phyloP scores from a whole-genome alignment of 192 early-diverging fungal genomes.

The Globomyces pollinis-pini region DNA sequence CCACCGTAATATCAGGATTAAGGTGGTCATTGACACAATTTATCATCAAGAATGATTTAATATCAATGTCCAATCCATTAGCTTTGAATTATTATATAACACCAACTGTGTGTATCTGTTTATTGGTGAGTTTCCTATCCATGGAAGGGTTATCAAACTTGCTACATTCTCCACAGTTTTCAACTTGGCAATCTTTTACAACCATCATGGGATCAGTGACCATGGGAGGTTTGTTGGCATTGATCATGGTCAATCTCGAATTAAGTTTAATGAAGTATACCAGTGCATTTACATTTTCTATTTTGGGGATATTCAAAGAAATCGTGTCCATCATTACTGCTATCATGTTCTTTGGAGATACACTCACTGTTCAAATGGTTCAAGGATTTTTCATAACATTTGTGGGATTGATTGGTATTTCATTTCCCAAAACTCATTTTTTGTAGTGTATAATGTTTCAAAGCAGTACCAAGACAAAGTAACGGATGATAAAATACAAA shows the following conservation, averaged over 20 bases:
- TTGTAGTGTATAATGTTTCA: no score
- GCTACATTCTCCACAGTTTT: conserved; percentile 42
- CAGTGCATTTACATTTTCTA: conserved; percentile 75
- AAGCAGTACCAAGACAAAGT: no score
- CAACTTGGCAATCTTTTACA: conserved; percentile 14
- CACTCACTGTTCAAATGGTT: conserved; percentile 63
- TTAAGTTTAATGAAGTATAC: conserved; percentile 75
- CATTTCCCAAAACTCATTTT: no score
- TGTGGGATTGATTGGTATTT: conserved; percentile 58
- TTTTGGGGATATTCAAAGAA: conserved; percentile 79
- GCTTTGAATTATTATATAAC: conserved; percentile 75
- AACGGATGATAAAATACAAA: no score
- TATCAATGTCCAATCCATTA: conserved; percentile 82
- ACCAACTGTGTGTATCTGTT: conserved; percentile 63
- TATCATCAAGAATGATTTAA: conserved; percentile 56
- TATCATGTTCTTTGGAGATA: conserved; percentile 70
- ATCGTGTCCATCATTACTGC: conserved; percentile 73
- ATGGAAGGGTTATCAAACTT: no score
- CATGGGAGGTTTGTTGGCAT: conserved; percentile 75
- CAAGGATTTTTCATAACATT: conserved; percentile 69
- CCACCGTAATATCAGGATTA: conserved; percentile 73
- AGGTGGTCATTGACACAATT: conserved; percentile 87
- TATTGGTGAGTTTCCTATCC: conserved; percentile 54
- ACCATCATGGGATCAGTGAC: conserved; percentile 48
- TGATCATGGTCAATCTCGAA: conserved; percentile 79